Evolutionary conservation across 1,284 basidiomycete genomes (phyloP).

Genomic region (Leccinum huronense): DNA sequence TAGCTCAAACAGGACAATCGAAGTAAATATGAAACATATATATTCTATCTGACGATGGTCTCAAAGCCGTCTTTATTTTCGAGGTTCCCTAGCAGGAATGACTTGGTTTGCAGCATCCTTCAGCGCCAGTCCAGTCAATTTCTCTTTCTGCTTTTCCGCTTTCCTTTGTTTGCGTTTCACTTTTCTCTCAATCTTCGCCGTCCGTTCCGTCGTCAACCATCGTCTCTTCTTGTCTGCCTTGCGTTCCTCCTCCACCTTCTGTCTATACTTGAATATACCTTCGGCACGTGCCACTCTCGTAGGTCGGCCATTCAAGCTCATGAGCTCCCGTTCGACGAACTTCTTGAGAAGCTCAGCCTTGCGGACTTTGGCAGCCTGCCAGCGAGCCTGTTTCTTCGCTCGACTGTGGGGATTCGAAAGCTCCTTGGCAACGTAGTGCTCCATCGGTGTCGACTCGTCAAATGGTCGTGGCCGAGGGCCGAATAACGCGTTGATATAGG

Average conservation of each 20-base stretch:
- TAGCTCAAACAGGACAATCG: neutral
- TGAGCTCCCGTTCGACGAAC: constrained; percentile 54
- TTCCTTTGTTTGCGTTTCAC: constrained; percentile 58
- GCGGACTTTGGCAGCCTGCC: constrained; percentile 54
- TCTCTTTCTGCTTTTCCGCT: constrained; percentile 55
- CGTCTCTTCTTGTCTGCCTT: constrained; percentile 58
- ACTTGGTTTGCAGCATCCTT: constrained; percentile 65
- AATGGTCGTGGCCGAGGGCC: constrained; percentile 44
- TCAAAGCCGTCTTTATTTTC: constrained; percentile 9
- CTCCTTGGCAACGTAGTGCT: constrained; percentile 62
- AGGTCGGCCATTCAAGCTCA: constrained; percentile 54
- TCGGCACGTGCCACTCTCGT: constrained; percentile 62
- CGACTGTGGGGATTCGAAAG: constrained; percentile 77
- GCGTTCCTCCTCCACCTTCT: constrained; percentile 54
- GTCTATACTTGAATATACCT: constrained; percentile 70
- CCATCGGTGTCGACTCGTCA: constrained; percentile 57
- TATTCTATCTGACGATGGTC: constrained; percentile 4
- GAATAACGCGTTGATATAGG: constrained; percentile 58
- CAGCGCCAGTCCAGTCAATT: constrained; percentile 61
- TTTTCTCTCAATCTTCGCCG: constrained; percentile 46
- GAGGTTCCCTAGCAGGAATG: constrained; percentile 42
- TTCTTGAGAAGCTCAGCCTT: constrained; percentile 51
- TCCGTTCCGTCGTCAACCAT: constrained; percentile 50
- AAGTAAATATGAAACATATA: neutral
- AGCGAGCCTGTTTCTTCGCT: constrained; percentile 74